These are phyloP conservation scores for Torulaspora microellipsoides DNA, from an alignment of 805 yeast species.

Conservation along the genomic window DNA sequence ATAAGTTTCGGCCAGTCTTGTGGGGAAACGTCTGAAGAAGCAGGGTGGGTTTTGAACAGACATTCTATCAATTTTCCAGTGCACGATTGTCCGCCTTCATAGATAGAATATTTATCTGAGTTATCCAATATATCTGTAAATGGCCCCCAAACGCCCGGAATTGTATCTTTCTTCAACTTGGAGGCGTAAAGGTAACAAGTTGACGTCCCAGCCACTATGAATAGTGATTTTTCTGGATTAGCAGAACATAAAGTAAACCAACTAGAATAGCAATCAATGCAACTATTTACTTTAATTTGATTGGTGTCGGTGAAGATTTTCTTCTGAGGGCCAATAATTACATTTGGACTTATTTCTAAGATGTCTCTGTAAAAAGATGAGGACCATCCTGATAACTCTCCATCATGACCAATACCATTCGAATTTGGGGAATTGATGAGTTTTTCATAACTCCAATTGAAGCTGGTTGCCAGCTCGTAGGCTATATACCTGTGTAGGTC, in stretches of 20 bases:
- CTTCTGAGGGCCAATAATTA: constrained; percentile 25
- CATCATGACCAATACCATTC: constrained; percentile 46
- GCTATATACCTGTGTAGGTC: constrained; percentile 49
- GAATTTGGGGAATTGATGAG: constrained; percentile 7
- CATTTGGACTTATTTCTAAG: constrained; percentile 21
- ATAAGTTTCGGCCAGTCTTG: constrained; percentile 18
- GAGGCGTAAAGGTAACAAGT: constrained; percentile 47
- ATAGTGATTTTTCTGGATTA: constrained; percentile 28
- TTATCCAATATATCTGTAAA: constrained; percentile 37
- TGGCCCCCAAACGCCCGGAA: constrained; percentile 61
- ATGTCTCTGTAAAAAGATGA: constrained; percentile 19
- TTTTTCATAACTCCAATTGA: constrained; percentile 10
- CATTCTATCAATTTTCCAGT: constrained; percentile 51
- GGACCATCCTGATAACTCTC: constrained; percentile 55
- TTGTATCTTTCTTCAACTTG: constrained; percentile 4
- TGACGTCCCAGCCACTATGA: constrained; percentile 60
- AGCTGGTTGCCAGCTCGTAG: constrained; percentile 23
- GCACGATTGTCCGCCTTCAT: constrained; percentile 56
- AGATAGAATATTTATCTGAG: constrained; percentile 29
- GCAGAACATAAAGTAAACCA: constrained; percentile 41
- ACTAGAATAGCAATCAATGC: constrained; percentile 58
- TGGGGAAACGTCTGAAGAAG: constrained; percentile 14
- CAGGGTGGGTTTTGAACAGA: constrained; percentile 42
- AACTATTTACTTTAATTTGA: constrained; percentile 40
- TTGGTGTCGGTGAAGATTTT: constrained; percentile 13